Evolutionary conservation across 805 yeast genomes (phyloP), one percentile per base, ranked within the genome.

Genomic region (Teunomyces pallodes): DNA sequence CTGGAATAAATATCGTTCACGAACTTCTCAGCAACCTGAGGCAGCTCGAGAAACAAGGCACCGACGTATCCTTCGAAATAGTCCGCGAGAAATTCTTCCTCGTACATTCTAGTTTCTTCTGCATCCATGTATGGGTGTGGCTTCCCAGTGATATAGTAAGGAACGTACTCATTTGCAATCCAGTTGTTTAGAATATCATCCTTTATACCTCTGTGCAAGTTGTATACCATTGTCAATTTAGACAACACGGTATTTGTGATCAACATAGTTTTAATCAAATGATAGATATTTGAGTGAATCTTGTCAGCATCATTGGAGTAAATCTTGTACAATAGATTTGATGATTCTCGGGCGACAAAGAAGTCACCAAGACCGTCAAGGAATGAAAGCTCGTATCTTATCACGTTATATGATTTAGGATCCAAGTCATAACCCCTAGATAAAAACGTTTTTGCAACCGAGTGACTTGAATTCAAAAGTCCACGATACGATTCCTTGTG

Each of bases 1-100:
- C 59, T 57, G 36, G 58, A 61, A 43, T 68, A 71, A 8, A 71
- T 61, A 33, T 56, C 60, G 20, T 55, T 55, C 10, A 72, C 64
- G 61, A 69, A 70, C n/a, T 45, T 38, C 48, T 64, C 66, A 2
- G 75, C 74, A 1, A 56, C 64, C 7, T 55, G 60, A 4, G 75
- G 75, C 51, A 64, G 70, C 42, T 70, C 75, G 13, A 70, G 47
- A 40, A 64, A 65, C 41, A 72, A 59, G 0, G 75, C 72, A n/a
- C 74, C 76, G n/a, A 69, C 67, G 42, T 72, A 72, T 44, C 66
- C 67, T 50, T 72, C 76, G 48, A 72, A 72, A 53, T 65, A 72
- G 49, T 72, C 76, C 1, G 70, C 76, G 30, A 71, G 57, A 50
- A 70, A 69, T 48, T 72, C 76, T 46, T 70, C 74, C 53, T 72